phyloP scores from a whole-genome alignment of 2,329 filamentous ascomycete genomes.

The Cladobotryum protrusum region DNA sequence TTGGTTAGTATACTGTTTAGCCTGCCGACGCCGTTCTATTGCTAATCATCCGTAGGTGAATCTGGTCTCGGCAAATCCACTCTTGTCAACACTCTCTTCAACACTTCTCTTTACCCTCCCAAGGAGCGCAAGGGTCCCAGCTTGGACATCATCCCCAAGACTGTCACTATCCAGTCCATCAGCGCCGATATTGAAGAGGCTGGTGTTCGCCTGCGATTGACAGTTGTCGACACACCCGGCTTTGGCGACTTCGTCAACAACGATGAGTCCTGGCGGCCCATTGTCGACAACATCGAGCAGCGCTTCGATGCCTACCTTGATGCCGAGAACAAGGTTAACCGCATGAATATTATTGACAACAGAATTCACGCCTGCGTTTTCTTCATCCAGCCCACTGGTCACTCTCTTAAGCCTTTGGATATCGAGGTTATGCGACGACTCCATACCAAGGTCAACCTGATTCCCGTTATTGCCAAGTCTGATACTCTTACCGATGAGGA shows the following conservation, averaged over 20 bases:
- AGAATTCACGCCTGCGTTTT: slow-evolving; percentile 98
- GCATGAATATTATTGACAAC: slow-evolving; percentile 99
- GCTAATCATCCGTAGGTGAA: slow-evolving; percentile 61
- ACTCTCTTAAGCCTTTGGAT: slow-evolving; percentile 96
- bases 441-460: slow-evolving; percentile 99
- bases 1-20: slow-evolving; percentile 63
- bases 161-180: slow-evolving; percentile 88
- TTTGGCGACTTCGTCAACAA: slow-evolving; percentile 99
- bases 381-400: slow-evolving; percentile 98
- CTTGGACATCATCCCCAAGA: slow-evolving; percentile 98
- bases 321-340: slow-evolving; percentile 99
- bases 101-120: slow-evolving; percentile 96
- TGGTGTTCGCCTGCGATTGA: slow-evolving; percentile 89
- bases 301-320: slow-evolving; percentile 97
- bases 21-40: background rate
- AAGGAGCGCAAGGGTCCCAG: slow-evolving; percentile 98
- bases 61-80: slow-evolving; percentile 98
- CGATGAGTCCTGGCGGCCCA: slow-evolving; percentile 97
- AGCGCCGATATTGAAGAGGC: slow-evolving; percentile 98
- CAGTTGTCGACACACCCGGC: slow-evolving; percentile 94
- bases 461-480: slow-evolving; percentile 97
- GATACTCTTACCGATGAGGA: slow-evolving; percentile 98
- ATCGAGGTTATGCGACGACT: slow-evolving; percentile 99
- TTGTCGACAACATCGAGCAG: slow-evolving; percentile 99
- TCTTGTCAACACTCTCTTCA: slow-evolving; percentile 98